phyloP scores from a whole-genome alignment of 1,284 basidiomycete species.

The Pascua guehoae region DNA sequence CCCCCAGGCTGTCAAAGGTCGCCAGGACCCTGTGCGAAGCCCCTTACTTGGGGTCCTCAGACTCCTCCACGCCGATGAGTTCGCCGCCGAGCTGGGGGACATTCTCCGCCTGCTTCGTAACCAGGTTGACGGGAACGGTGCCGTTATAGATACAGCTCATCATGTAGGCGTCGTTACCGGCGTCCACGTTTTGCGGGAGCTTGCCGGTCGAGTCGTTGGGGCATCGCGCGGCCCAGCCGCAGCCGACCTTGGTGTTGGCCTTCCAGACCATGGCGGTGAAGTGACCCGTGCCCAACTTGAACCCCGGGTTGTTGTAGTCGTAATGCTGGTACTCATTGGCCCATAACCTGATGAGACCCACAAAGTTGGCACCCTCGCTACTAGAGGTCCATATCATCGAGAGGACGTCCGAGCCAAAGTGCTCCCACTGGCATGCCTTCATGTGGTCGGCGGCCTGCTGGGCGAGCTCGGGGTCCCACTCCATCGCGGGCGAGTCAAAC shows the following conservation, averaged over 20 bases:
- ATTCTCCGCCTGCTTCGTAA: not conserved
- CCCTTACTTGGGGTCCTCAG: too few species aligned
- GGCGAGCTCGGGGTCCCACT: constrained; percentile 7
- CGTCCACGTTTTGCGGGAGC: too few species aligned
- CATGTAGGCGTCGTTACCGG: not conserved
- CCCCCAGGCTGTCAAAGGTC: too few species aligned
- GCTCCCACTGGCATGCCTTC: constrained; percentile 1
- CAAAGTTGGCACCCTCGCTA: not conserved
- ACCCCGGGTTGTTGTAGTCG: constrained; percentile 29
- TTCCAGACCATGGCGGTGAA: constrained; percentile 47
- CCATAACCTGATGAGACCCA: too few species aligned
- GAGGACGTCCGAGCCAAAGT: constrained; percentile 11
- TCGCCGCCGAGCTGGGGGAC: not conserved
- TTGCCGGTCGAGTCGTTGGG: not conserved
- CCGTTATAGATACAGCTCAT: not conserved
- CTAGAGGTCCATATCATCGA: not conserved
- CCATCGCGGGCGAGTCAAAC: constrained; percentile 1
- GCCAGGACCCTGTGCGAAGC: not conserved
- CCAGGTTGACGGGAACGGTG: not conserved
- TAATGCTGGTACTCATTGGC: constrained; percentile 8
- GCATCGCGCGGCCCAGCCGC: constrained; percentile 20
- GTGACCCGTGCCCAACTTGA: constrained; percentile 25
- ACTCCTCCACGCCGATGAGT: too few species aligned
- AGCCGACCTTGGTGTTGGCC: constrained; percentile 36
- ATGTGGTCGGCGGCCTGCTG: not conserved